Percentiles rank a stretch among this genome's conserved stretches.
Evolutionary conservation across 441 rosid genomes (phyloP).

Genomic region (Syzygium syzygioides): DNA sequence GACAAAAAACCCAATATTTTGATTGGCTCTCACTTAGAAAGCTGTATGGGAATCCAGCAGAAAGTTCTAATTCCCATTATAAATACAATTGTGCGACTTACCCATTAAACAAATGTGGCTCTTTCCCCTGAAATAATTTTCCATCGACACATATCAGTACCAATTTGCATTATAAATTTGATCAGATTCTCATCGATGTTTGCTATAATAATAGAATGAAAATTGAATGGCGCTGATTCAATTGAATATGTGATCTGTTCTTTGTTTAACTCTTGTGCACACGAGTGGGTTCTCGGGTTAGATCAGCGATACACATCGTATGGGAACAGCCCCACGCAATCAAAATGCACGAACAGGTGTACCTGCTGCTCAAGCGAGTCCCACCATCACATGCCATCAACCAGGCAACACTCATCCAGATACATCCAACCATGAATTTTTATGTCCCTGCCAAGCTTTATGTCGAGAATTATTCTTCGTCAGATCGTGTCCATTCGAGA

Average conservation of each 20-base stretch:
- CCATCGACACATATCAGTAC: neutral
- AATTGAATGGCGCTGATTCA: neutral
- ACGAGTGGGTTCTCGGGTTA: neutral
- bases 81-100: neutral
- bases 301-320: neutral
- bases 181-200: neutral
- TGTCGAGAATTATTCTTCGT: neutral
- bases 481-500: neutral
- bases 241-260: neutral
- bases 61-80: neutral
- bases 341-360: conserved; percentile 2
- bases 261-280: neutral
- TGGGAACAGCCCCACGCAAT: conserved; percentile 9
- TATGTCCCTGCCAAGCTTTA: neutral
- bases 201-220: neutral
- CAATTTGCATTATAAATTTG: neutral
- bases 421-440: neutral
- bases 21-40: neutral
- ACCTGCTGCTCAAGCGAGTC: neutral
- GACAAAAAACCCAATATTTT: neutral
- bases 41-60: neutral
- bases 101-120: neutral
- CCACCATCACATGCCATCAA: neutral
- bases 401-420: neutral
- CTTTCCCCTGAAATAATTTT: neutral